Percentiles rank a stretch among this genome's conserved stretches.
These are phyloP conservation scores for Chlamydomonas schloesseri DNA, from an alignment of 139 green algal genomes.

Conservation along the genomic window DNA sequence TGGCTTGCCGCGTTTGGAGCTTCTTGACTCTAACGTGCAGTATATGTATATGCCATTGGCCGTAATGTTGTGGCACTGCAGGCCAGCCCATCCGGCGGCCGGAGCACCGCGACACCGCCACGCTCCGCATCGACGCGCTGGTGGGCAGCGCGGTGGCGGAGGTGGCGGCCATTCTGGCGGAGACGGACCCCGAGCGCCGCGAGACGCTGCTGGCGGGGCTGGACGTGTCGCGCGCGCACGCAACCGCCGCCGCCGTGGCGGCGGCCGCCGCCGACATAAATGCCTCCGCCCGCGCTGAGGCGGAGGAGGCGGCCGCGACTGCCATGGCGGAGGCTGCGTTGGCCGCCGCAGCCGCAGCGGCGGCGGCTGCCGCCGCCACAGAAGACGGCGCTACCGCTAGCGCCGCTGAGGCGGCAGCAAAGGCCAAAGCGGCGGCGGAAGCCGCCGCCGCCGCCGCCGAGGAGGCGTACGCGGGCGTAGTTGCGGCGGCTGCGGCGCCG, in stretches of 20 bases:
- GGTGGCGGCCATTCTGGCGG: slow-evolving; percentile 11
- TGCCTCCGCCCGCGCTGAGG: background rate
- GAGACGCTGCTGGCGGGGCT: slow-evolving; percentile 25
- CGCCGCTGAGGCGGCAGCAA: background rate
- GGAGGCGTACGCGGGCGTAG: background rate
- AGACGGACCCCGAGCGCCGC: slow-evolving; percentile 13
- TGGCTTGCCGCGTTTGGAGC: background rate
- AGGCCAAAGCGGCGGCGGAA: background rate
- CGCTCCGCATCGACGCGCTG: slow-evolving; percentile 47
- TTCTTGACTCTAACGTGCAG: no score
- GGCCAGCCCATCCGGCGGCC: slow-evolving; percentile 25
- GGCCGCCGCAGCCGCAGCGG: background rate
- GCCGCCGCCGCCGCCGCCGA: background rate
- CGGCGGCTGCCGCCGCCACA: background rate
- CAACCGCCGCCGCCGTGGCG: background rate
- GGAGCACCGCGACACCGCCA: slow-evolving; percentile 17
- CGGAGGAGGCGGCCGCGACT: background rate
- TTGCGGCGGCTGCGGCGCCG: background rate
- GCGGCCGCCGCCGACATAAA: background rate
- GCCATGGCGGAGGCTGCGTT: background rate
- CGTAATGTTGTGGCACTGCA: no score
- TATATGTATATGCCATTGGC: no score
- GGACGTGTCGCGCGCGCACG: slow-evolving; percentile 8
- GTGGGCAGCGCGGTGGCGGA: slow-evolving; percentile 39
- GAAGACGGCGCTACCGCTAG: background rate